phyloP scores from a whole-genome alignment of 768 basidiomycete species.

The Chalciporus sphaerocephalus region DNA sequence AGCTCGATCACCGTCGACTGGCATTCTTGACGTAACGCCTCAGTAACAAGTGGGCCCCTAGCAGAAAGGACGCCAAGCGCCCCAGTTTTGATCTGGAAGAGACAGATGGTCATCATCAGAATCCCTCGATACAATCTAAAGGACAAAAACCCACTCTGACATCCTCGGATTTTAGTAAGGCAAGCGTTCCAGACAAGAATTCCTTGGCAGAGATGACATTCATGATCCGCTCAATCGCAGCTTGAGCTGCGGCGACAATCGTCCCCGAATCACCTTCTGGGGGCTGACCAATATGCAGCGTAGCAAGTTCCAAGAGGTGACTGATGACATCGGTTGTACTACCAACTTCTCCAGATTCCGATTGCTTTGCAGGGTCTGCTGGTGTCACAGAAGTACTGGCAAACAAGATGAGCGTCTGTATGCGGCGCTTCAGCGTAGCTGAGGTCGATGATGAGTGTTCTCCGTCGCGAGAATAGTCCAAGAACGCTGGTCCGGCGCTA shows the following conservation, averaged over 20 bases:
- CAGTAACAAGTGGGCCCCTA: slow-evolving; percentile 58
- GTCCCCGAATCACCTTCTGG: slow-evolving; percentile 39
- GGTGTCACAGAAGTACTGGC: slow-evolving; percentile 49
- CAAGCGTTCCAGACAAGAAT: slow-evolving; percentile 56
- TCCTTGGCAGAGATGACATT: slow-evolving; percentile 63
- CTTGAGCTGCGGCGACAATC: slow-evolving; percentile 44
- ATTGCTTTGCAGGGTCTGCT: slow-evolving; percentile 15
- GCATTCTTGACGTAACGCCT: slow-evolving; percentile 49
- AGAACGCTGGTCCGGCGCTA: slow-evolving; percentile 41
- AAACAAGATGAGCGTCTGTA: slow-evolving; percentile 65
- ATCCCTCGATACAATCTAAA: neutral
- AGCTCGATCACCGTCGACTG: slow-evolving; percentile 50
- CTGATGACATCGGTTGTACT: slow-evolving; percentile 43
- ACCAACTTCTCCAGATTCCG: slow-evolving; percentile 12
- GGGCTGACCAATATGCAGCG: slow-evolving; percentile 28
- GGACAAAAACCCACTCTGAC: slow-evolving; percentile 43
- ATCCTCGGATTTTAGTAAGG: slow-evolving; percentile 54
- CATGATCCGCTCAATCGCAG: slow-evolving; percentile 51
- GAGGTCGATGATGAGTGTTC: slow-evolving; percentile 48
- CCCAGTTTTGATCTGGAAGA: slow-evolving; percentile 56
- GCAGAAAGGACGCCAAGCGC: slow-evolving; percentile 68
- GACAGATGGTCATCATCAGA: neutral
- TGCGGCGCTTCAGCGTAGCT: slow-evolving; percentile 50
- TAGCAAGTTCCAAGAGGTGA: slow-evolving; percentile 46
- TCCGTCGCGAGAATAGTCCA: slow-evolving; percentile 54